These are phyloP conservation scores for Chrysosporium queenslandicum DNA, from an alignment of 2,329 filamentous ascomycete genomes.

Conservation along the genomic window DNA sequence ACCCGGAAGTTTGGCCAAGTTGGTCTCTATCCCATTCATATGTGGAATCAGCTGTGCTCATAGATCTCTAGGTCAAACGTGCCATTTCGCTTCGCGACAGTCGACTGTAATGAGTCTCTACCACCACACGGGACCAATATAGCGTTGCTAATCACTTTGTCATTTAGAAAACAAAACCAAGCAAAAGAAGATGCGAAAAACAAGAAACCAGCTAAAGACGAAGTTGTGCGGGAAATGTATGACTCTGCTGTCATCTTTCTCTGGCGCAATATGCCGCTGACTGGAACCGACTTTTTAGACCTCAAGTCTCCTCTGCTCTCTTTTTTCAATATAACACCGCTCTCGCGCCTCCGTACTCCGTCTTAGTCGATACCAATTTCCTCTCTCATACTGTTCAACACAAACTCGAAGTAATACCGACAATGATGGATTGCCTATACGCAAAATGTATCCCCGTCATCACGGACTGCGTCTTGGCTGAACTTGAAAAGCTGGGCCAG, in stretches of 20 bases:
- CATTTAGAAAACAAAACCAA: conserved; percentile 59
- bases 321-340: conserved; percentile 87
- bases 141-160: background rate
- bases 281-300: conserved; percentile 34
- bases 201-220: conserved; percentile 47
- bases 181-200: conserved; percentile 45
- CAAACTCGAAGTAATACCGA: conserved; percentile 77
- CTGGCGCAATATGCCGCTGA: background rate
- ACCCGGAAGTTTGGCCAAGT: conserved; percentile 80
- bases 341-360: conserved; percentile 69
- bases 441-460: conserved; percentile 85
- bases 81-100: conserved; percentile 73
- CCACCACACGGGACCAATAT: background rate
- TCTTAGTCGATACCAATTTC: conserved; percentile 84
- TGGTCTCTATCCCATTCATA: no score
- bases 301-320: conserved; percentile 69
- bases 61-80: conserved; percentile 52
- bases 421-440: conserved; percentile 89
- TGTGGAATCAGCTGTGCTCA: no score
- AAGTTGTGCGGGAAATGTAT: conserved; percentile 64
- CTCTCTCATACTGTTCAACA: conserved; percentile 80
- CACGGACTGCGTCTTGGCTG: conserved; percentile 70
- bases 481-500: conserved; percentile 77
- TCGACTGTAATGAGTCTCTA: conserved; percentile 42
- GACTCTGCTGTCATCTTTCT: conserved; percentile 15